These are phyloP conservation scores for Spergularia marina DNA, from an alignment of 148 eudicot genomes.

Conservation along the genomic window DNA sequence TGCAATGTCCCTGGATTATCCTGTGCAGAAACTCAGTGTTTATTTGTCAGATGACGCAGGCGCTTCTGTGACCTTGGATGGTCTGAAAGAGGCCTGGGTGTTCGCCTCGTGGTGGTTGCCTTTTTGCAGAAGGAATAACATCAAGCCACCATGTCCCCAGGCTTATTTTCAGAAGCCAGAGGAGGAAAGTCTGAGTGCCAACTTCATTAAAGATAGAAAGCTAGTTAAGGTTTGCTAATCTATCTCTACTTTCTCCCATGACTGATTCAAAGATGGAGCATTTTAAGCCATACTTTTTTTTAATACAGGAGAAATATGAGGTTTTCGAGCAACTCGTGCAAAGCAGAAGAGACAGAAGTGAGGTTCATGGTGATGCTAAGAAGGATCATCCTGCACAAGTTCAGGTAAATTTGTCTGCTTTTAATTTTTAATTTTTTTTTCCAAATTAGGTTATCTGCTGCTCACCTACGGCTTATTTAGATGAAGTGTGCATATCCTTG, in stretches of 20 bases:
- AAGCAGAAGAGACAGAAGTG: conserved; percentile 24
- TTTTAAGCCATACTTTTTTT: neutral
- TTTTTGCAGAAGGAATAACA: conserved; percentile 38
- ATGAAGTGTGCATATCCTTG: too few species aligned
- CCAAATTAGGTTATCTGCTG: too few species aligned
- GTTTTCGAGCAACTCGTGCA: conserved; percentile 33
- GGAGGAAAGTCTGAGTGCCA: conserved; percentile 20
- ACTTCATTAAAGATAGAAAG: conserved; percentile 38
- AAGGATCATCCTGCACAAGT: conserved; percentile 32
- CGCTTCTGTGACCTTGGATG: conserved; percentile 39
- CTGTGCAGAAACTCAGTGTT: conserved; percentile 40
- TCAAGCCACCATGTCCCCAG: conserved; percentile 49
- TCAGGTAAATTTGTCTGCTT: conserved; percentile 30
- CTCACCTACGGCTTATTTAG: too few species aligned
- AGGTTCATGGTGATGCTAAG: conserved; percentile 19
- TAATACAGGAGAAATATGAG: conserved; percentile 48
- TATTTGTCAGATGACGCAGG: conserved; percentile 63
- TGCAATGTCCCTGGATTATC: conserved; percentile 56
- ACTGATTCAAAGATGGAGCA: too few species aligned
- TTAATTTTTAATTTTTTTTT: neutral
- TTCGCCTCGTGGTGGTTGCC: conserved; percentile 58
- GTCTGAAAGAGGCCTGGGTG: conserved; percentile 41
- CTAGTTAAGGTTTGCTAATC: conserved; percentile 36
- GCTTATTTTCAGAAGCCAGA: conserved; percentile 37
- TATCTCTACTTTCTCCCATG: neutral